Evolutionary conservation across 1,284 basidiomycete genomes (phyloP), one percentile per base, ranked within the genome.

Genomic region (Cryptococcus maquisensis): DNA sequence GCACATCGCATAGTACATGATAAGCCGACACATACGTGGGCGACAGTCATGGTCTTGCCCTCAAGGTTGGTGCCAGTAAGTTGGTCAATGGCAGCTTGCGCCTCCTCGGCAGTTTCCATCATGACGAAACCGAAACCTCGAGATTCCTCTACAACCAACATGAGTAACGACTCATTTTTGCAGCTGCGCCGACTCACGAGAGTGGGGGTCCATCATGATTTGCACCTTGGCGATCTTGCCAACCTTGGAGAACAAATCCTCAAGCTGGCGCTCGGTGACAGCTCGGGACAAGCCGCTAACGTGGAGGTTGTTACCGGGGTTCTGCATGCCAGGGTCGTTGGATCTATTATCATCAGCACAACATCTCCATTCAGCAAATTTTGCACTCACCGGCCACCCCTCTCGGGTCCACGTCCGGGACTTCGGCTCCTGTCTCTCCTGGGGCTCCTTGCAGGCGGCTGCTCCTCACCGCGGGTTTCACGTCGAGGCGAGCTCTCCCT

Each of bases 111-210:
- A 37, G 82, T 82, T 72, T 91, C 89, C 86, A 95, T 94, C 54
- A 92, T 97, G 69, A 98, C 95, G 76, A 98, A 98, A 43, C 91
- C 95, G 67, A 98, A 98, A 38, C 94, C 95, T 69, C 95, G 90
- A 52, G 92, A 93, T 71, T 97, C 94, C 67, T 68, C 72, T 74
- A 52, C 2, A 13, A 13, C 32, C 24, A 18, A 13, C 7, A 36
- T 36, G 13, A 26, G 44, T 13, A 5, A 9, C 8, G 4, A 7
- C 15, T 21, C 44, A 4, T 12, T 42, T 18, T 9, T 28, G n/a
- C 15, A 18, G n/a, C 15, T 9, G 24, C 18, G n/a, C 12, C n/a
- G 15, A 68, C 71, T 18, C 47, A 72, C 90, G 87, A 58, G 88
- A 87, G 79, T 97, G 95, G 26, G 95, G 94, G 79, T 98, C 95